Percentiles rank a stretch among this genome's conserved stretches.
Conservation (phyloP, 306 rosid species). For the Lathyrus sativus region DNA sequence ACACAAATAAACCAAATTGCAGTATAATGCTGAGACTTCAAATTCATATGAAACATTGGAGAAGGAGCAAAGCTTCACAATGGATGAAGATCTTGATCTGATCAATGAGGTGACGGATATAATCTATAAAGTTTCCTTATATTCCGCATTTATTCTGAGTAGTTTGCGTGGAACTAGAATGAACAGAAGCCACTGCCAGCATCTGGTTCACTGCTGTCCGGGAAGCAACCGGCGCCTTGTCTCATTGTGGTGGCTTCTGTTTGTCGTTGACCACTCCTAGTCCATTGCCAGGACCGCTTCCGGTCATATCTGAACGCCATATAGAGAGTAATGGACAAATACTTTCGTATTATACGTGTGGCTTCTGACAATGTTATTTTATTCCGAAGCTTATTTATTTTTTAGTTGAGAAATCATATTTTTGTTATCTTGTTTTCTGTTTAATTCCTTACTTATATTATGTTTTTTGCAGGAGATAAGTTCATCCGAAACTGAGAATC, state of each 20-base stretch:
- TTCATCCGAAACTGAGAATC: conserved; percentile 40
- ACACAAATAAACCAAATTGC: conserved; percentile 28
- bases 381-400: not conserved
- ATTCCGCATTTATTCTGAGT: not conserved
- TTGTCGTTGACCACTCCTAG: not conserved
- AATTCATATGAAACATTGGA: conserved; percentile 36
- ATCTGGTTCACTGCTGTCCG: not conserved
- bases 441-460: not conserved
- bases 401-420: conserved; percentile 6
- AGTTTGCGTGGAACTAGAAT: not conserved
- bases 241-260: not conserved
- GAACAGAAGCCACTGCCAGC: conserved; percentile 1
- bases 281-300: not conserved
- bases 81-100: conserved; percentile 46
- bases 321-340: not conserved
- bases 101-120: conserved; percentile 47
- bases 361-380: conserved; percentile 2
- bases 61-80: conserved; percentile 25
- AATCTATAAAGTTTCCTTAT: not conserved
- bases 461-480: conserved; percentile 51
- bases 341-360: not conserved
- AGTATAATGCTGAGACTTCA: conserved; percentile 20
- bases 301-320: not conserved
- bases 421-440: conserved; percentile 4
- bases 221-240: not conserved